These are phyloP conservation scores for Suillus tomentosus DNA, from an alignment of 768 basidiomycete species.

Conservation along the genomic window DNA sequence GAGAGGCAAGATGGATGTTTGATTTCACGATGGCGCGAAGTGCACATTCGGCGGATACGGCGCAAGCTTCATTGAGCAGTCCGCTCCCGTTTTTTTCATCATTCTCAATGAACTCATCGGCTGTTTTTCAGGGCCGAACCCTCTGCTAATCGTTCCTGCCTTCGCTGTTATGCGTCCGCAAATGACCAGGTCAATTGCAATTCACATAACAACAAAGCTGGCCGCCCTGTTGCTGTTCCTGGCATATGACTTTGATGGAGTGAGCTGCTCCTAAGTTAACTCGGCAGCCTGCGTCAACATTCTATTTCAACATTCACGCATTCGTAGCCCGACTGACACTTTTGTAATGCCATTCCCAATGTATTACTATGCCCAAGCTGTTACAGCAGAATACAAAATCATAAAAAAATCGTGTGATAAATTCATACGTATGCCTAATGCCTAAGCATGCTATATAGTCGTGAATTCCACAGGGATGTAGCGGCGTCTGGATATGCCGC, in stretches of 20 bases:
- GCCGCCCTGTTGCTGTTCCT: too few relatives aligned
- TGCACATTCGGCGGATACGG: too few relatives aligned
- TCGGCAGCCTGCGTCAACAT: not conserved
- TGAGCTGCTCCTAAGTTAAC: slow-evolving; percentile 34
- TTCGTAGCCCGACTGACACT: not conserved
- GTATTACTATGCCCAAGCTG: slow-evolving; percentile 1
- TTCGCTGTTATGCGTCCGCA: too few relatives aligned
- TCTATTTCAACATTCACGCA: not conserved
- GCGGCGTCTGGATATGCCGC: not conserved
- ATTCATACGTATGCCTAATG: slow-evolving; percentile 5
- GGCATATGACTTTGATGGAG: slow-evolving; percentile 47
- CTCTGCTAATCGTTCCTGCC: too few relatives aligned
- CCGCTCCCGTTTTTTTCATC: too few relatives aligned
- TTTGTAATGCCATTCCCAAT: slow-evolving; percentile 1
- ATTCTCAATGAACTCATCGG: too few relatives aligned
- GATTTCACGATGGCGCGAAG: too few relatives aligned
- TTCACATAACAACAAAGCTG: too few relatives aligned
- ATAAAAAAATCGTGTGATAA: slow-evolving; percentile 4
- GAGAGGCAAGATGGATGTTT: too few relatives aligned
- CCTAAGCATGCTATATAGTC: not conserved
- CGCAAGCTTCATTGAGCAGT: too few relatives aligned
- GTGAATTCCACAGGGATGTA: not conserved
- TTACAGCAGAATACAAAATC: slow-evolving; percentile 5
- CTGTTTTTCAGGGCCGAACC: too few relatives aligned
- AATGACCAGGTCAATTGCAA: too few relatives aligned